Evolutionary conservation across 2,329 filamentous ascomycete genomes (phyloP), one percentile per base, ranked within the genome.

Genomic region (Macrophomina pseudophaseolina): DNA sequence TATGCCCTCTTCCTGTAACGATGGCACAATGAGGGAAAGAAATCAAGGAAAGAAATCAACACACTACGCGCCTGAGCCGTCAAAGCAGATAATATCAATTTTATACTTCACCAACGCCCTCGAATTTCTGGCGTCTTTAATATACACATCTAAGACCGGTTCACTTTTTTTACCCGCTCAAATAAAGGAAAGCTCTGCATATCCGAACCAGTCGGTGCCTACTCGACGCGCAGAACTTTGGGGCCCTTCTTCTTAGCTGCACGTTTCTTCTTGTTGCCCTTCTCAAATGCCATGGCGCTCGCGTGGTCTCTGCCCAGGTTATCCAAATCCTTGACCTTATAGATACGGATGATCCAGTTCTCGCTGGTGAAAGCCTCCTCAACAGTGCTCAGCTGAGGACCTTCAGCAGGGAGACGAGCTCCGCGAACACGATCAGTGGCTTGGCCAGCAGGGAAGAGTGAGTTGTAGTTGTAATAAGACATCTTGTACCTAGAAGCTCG

Each of bases 311-410:
- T 89, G 65, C 93, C 94, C 71, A 99, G 85, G 79, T 98, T 98
- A 83, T 99, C 95, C 68, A 97, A 89, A 74, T 97, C 94, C 85
- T 99, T 99, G 82, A 99, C 95, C 86, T 99, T 99, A 87, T 97
- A 99, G 76, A 99, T 97, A 70, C 95, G 88, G 78, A 99, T 98
- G 80, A 99, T 99, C 95, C 95, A 99, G 86, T 99, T 99, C 85
- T 99, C 95, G 75, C 93, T 97, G 65, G 96, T 99, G 80, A 97
- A 99, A 9, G 95, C 95, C 82, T 99, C 95, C 78, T 99, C 95
- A 54, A 99, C 81, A 4, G 91, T 95, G 80, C 91, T 93, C 67
- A 99, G 89, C 68, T 91, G 87, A 8, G 95, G 95, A 1, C 92
- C 90, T 71, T 93, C 86, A 12, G 92, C 88, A n/a, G 95, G 96